Evolutionary conservation across 305 asterid genomes (phyloP).

Genomic region (Fraxinus sp.): DNA sequence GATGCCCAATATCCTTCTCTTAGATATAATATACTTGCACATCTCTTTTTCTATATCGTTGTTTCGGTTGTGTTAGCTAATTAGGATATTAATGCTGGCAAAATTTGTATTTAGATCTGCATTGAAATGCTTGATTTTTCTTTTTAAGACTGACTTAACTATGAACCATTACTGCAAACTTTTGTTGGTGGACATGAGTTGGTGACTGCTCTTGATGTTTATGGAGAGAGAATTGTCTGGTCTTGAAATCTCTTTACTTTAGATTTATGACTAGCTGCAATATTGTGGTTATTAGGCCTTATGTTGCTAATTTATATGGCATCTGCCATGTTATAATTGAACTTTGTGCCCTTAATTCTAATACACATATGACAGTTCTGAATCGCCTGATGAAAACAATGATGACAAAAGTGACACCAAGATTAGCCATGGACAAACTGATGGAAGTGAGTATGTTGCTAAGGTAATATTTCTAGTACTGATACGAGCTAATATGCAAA

Average conservation of each 20-base stretch:
- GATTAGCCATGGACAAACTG: constrained; percentile 48
- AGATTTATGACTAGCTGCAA: constrained; percentile 1
- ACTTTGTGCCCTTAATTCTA: constrained; percentile 59
- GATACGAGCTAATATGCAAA: constrained; percentile 19
- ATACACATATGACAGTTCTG: constrained; percentile 55
- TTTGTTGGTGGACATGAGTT: not conserved
- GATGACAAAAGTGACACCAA: constrained; percentile 45
- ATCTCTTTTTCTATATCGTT: constrained; percentile 13
- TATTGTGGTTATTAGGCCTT: not conserved
- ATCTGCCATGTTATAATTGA: constrained; percentile 13
- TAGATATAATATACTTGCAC: constrained; percentile 3
- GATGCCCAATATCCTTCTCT: constrained; percentile 84
- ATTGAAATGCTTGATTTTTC: constrained; percentile 7
- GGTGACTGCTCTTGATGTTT: constrained; percentile 17
- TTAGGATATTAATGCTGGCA: not conserved
- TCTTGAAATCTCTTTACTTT: constrained; percentile 8
- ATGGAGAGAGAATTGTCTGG: constrained; percentile 3
- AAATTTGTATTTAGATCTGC: not conserved
- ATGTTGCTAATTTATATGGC: constrained; percentile 14
- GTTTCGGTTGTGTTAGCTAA: not conserved
- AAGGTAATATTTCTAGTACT: constrained; percentile 53
- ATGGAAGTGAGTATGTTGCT: constrained; percentile 66
- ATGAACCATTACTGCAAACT: not conserved
- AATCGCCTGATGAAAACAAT: constrained; percentile 60
- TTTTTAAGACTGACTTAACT: not conserved